Percentiles rank a stretch among this genome's conserved stretches.
These are phyloP conservation scores for Lizanozyma gosingica DNA, from an alignment of 1,139 yeast genomes.

Conservation along the genomic window DNA sequence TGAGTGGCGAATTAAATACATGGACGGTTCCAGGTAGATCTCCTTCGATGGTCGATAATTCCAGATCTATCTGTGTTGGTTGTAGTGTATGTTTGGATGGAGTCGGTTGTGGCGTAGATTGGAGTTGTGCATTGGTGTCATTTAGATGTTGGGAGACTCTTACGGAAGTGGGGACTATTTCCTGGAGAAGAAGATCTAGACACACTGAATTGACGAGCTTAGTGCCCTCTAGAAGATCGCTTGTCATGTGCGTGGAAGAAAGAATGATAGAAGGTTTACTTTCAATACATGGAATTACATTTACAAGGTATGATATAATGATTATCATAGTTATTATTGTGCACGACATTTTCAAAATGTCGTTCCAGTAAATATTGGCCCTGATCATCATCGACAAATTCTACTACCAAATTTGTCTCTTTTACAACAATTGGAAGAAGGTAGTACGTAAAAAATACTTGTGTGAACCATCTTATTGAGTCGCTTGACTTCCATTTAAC, in stretches of 20 bases:
- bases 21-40: conserved; percentile 37
- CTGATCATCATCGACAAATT: no score
- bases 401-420: no score
- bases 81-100: conserved; percentile 5
- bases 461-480: no score
- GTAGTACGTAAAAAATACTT: no score
- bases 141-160: conserved; percentile 34
- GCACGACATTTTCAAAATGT: no score
- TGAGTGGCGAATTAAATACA: conserved; percentile 24
- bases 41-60: conserved; percentile 14
- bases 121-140: conserved; percentile 5
- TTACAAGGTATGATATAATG: no score
- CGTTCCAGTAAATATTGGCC: no score
- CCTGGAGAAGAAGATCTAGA: conserved; percentile 59
- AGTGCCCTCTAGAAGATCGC: conserved; percentile 16
- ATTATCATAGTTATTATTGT: no score
- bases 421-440: no score
- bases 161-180: conserved; percentile 63
- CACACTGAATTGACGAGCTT: conserved; percentile 38
- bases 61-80: conserved; percentile 14
- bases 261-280: no score
- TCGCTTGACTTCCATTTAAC: no score
- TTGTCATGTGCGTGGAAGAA: background rate
- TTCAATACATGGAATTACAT: no score
- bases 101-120: conserved; percentile 5